phyloP scores from a whole-genome alignment of 495 filamentous ascomycete species.

The Darksidea phi region DNA sequence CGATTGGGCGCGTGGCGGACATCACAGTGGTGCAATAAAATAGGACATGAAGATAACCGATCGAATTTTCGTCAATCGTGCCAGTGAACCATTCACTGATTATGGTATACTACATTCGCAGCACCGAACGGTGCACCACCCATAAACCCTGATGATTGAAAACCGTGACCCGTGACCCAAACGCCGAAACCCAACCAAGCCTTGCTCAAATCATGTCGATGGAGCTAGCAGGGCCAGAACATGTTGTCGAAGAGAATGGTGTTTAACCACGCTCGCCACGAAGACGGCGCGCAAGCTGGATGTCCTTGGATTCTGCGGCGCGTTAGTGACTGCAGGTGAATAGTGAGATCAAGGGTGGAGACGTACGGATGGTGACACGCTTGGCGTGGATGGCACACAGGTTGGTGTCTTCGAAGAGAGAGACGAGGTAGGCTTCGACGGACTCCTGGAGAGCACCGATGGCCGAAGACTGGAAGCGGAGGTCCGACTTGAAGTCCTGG shows the following conservation, averaged over 20 bases:
- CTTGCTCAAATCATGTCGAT: slow-evolving; percentile 2
- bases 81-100: slow-evolving; percentile 31
- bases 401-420: slow-evolving; percentile 99
- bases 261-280: slow-evolving; percentile 86
- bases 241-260: slow-evolving; percentile 4
- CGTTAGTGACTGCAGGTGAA: slow-evolving; percentile 44
- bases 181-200: slow-evolving; percentile 28
- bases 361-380: slow-evolving; percentile 62
- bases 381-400: slow-evolving; percentile 99
- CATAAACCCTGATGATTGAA: slow-evolving; percentile 13
- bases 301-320: slow-evolving; percentile 69
- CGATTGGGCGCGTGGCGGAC: no score
- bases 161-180: slow-evolving; percentile 26
- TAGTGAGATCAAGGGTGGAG: neutral
- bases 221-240: slow-evolving; percentile 24
- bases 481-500: slow-evolving; percentile 99
- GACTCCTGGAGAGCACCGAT: slow-evolving; percentile 99
- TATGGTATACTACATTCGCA: slow-evolving; percentile 34
- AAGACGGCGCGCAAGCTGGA: slow-evolving; percentile 94
- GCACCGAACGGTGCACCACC: slow-evolving; percentile 22
- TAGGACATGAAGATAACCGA: slow-evolving; percentile 4
- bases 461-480: slow-evolving; percentile 99
- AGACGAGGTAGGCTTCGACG: slow-evolving; percentile 99
- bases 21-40: no score
- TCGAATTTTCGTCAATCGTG: slow-evolving; percentile 28